Percentiles rank a stretch among this genome's conserved stretches.
These are phyloP conservation scores for Cornus kousa DNA, from an alignment of 148 eudicot species.

Conservation along the genomic window DNA sequence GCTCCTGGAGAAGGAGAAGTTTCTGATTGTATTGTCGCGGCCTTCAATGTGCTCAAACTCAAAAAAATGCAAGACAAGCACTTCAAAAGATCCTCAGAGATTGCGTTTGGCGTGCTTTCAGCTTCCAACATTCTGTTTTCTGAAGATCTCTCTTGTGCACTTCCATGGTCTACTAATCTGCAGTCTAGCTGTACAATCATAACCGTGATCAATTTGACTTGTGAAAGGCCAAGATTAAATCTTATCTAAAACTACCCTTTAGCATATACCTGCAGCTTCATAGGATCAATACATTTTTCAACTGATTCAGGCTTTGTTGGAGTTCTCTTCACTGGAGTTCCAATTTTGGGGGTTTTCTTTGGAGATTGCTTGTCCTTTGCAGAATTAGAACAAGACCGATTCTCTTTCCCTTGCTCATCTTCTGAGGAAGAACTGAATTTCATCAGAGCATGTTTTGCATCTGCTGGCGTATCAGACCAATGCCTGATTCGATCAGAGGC, in stretches of 20 bases:
- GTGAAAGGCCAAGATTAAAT: no score
- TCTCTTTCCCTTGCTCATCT: slow-evolving; percentile 42
- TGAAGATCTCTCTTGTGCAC: slow-evolving; percentile 22
- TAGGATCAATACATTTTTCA: no score
- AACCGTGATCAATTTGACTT: no score
- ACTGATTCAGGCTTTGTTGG: no score
- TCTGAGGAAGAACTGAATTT: slow-evolving; percentile 24
- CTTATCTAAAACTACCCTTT: no score
- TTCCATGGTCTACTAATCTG: slow-evolving; percentile 34
- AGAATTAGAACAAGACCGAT: slow-evolving; percentile 28
- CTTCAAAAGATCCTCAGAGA: slow-evolving; percentile 77
- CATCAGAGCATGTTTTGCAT: not conserved
- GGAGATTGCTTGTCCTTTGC: slow-evolving; percentile 33
- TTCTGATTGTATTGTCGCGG: slow-evolving; percentile 39
- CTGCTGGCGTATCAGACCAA: not conserved
- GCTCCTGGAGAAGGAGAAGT: slow-evolving; percentile 33
- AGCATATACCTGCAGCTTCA: no score
- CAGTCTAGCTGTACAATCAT: slow-evolving; percentile 19
- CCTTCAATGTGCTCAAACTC: slow-evolving; percentile 54
- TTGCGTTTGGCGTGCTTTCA: slow-evolving; percentile 64
- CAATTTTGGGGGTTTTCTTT: slow-evolving; percentile 6
- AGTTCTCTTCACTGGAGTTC: no score
- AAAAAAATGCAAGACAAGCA: slow-evolving; percentile 67
- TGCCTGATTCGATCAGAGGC: slow-evolving; percentile 27
- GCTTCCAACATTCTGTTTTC: slow-evolving; percentile 29